Evolutionary conservation across 2,329 filamentous ascomycete genomes (phyloP), one percentile per base, ranked within the genome.

Genomic region (Bipolaris cookei): DNA sequence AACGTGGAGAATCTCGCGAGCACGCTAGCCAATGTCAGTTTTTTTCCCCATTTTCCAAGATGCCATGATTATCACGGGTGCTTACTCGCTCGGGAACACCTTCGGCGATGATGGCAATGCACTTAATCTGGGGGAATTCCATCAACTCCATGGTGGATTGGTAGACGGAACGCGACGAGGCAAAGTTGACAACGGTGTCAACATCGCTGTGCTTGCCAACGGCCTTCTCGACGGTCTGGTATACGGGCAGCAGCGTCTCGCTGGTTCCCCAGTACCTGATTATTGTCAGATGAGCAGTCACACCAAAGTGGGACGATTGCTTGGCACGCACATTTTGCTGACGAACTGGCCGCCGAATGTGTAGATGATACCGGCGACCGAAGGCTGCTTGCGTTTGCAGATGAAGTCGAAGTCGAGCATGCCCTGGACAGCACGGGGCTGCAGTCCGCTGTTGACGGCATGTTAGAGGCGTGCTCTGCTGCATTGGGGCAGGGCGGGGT

Each of bases 301-400:
- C 54, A 47, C 10, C 42, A 48, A 61, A 32, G 43, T 8, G n/a
- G 14, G 13, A 6, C n/a, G 16, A 28, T 28, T 55, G 63, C 57
- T 66, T 69, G 71, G 74, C 65, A 73, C 80, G 70, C 74, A 86
- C 95, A 99, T 98, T 89, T 99, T 99, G 89, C 92, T 97, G 78
- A 99, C 95, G 88, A 99, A 99, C 83, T 99, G 95, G 70, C 95
- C 95, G 79, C 95, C 95, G 77, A 99, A 99, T 72, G 95, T 97
- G 86, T 99, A 99, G 86, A 99, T 98, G 82, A 99, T 98, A 78
- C 93, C 95, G 68, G 95, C 95, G 58, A 99, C 95, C 57, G 95
- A 99, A 65, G 95, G 95, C 59, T 91, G 96, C 78, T 88, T 86
- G 75, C 95, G 91, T 88, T 98, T 98, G 92, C 95, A 99, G 83